Base-by-base conservation (phyloP, 495 filamentous ascomycete genomes). In the Cercophora samala region DNA sequence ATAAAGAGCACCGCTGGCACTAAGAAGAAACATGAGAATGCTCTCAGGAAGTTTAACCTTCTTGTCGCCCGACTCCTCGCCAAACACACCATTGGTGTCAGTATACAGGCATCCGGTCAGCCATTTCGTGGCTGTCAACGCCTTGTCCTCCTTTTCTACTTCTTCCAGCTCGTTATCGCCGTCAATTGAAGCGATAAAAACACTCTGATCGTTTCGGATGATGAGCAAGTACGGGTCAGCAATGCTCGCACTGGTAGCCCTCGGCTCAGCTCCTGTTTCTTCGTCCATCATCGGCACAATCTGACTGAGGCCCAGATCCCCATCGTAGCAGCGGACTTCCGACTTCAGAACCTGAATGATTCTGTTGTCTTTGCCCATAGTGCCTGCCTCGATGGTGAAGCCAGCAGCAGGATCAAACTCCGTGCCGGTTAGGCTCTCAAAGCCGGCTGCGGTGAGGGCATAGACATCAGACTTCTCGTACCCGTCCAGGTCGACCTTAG, bases 221-320 rank as follows among this genome's bases (percentile, higher is more conserved):
- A 99, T 84, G 2, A 96, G 80, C n/a, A 99, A 72, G 73, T 91
- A 97, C 5, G 93, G 93, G 72, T 97, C 95, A 15, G 84, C 83
- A 70, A 98, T 91, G 75, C 90, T 95, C n/a, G 90, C 89, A 71
- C 85, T 91, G 53, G 92, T 78, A 25, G 93, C 89, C 51, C 87
- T 83, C 4, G 91, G 87, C 68, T 92, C 90, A 13, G 84, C 85
- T 21, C 88, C 93, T 0, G 87, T 92, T 58, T 91, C 91, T 70
- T 97, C 95, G 68, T 98, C 94, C 64, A 87, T 85, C 80, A 97
- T 88, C 2, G 93, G 92, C 64, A 97, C 85, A 32, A 98, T 97
- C 73, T 98, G 93, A 56, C 87, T 84, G 46, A 99, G 83, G 11
- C 89, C 89, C 58, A 98, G 81, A 74, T 97, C 92, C 75, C 86